Evolutionary conservation across 768 basidiomycete genomes (phyloP), one percentile per base, ranked within the genome.

Genomic region (Leccinum arenicola): DNA sequence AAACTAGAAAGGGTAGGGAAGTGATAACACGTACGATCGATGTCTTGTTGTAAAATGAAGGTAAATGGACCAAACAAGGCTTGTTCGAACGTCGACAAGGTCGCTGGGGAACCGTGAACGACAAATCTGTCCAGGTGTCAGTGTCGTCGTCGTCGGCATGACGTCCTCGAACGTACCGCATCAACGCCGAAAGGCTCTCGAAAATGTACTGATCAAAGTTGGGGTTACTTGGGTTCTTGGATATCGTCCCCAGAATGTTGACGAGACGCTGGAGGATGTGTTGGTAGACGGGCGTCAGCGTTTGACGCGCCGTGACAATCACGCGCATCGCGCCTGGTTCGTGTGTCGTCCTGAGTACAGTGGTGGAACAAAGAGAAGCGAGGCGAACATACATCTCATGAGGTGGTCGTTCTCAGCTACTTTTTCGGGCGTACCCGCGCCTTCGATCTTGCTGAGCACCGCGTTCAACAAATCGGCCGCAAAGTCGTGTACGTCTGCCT

Each of bases 161-260:
- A 58, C 27, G 40, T 4, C 33, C 48, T 23, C n/a, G 12, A 4
- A 60, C 74, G 29, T 57, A 91, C 91, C 92, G 84, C 78, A 97
- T 89, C 65, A 99, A 76, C 2, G 89, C 95, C n/a, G 95, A 89
- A 45, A 99, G 86, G 69, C 90, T 91, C 76, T 99, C 96, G 68
- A 99, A 98, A 63, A 94, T 90, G 70, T 93, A 97, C 72, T 98
- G 97, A 72, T 97, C 95, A 74, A 99, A 98, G 64, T 89, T 87
- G 2, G 97, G 97, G 74, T 99, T 99, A 71, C 91, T 94, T 15
- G 97, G 96, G 71, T 99, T 99, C 77, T 90, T 92, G 60, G 90
- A 92, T 66, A 96, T 94, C 56, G 88, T 82, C 12, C 90, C 88
- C 31, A 98, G 80, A 67, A 98, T 95, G 27, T 76, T 74, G 56